These are phyloP conservation scores for Citrullus amarus DNA, from an alignment of 306 rosid species.

Conservation along the genomic window DNA sequence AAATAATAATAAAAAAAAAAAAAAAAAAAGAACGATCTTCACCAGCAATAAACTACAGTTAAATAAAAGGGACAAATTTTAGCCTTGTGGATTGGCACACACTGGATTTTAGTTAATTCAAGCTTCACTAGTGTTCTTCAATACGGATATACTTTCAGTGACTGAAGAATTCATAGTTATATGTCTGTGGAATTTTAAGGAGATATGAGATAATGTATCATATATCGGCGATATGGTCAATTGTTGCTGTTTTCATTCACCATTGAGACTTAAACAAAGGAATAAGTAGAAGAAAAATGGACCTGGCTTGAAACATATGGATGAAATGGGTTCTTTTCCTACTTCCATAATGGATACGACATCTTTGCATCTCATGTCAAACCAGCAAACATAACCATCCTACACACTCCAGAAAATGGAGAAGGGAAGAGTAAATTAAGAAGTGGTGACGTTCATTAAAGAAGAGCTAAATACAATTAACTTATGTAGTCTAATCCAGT, in stretches of 20 bases:
- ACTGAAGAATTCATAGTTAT: not conserved
- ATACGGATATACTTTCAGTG: not conserved
- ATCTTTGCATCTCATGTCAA: slow-evolving; percentile 75
- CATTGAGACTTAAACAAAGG: not conserved
- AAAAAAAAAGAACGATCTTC: too few species aligned
- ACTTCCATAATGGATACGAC: slow-evolving; percentile 53
- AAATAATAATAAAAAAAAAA: too few species aligned
- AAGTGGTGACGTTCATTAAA: not conserved
- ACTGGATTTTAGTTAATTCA: not conserved
- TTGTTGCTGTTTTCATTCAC: not conserved
- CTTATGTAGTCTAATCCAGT: not conserved
- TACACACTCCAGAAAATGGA: not conserved
- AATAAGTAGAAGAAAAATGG: not conserved
- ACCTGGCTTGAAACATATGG: slow-evolving; percentile 73
- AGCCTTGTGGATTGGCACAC: not conserved
- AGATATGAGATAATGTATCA: not conserved
- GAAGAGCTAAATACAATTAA: not conserved
- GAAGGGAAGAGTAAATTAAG: not conserved
- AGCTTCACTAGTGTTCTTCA: not conserved
- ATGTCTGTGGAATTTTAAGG: not conserved
- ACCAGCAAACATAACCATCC: slow-evolving; percentile 97
- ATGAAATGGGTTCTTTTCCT: slow-evolving; percentile 50
- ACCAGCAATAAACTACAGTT: not conserved
- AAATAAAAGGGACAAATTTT: not conserved
- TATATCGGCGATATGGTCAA: not conserved